phyloP scores from a whole-genome alignment of 2,329 filamentous ascomycete species.

The Pseudocercospora cruenta region DNA sequence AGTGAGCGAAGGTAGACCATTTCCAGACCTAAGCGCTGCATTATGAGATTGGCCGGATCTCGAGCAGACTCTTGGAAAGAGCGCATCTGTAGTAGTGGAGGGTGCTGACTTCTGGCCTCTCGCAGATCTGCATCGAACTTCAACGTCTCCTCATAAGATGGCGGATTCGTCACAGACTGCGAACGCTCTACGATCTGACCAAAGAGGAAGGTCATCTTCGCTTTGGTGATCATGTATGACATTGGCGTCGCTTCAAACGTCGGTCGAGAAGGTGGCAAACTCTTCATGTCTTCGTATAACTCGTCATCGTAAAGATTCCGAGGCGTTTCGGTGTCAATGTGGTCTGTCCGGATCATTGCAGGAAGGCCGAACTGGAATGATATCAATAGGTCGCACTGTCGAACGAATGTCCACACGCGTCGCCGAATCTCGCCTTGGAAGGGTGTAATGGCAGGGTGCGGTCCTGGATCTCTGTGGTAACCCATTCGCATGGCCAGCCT shows the following conservation, averaged over 20 bases:
- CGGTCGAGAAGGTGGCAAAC: slow-evolving; percentile 69
- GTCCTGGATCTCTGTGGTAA: slow-evolving; percentile 76
- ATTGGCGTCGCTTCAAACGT: slow-evolving; percentile 73
- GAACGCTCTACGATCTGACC: slow-evolving; percentile 70
- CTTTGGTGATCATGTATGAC: slow-evolving; percentile 77
- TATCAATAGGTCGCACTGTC: slow-evolving; percentile 74
- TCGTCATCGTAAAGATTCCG: slow-evolving; percentile 83
- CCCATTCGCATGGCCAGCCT: slow-evolving; percentile 72
- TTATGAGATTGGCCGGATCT: slow-evolving; percentile 70
- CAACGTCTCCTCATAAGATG: slow-evolving; percentile 64
- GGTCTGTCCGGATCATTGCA: slow-evolving; percentile 71
- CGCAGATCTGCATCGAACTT: slow-evolving; percentile 62
- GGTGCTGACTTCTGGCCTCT: slow-evolving; percentile 66
- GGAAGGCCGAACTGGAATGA: slow-evolving; percentile 69
- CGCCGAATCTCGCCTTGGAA: slow-evolving; percentile 74
- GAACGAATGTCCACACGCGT: slow-evolving; percentile 68
- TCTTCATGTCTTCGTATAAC: slow-evolving; percentile 69
- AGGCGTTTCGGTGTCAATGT: slow-evolving; percentile 75
- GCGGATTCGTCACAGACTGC: slow-evolving; percentile 64
- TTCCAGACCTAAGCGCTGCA: slow-evolving; percentile 82
- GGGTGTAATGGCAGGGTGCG: slow-evolving; percentile 71
- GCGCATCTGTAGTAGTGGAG: slow-evolving; percentile 77
- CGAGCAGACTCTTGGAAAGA: slow-evolving; percentile 72
- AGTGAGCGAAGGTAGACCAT: slow-evolving; percentile 87
- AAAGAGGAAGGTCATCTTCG: slow-evolving; percentile 68